Evolutionary conservation across 306 rosid genomes (phyloP), one percentile per base, ranked within the genome.

Genomic region (Acmispon strigosus): DNA sequence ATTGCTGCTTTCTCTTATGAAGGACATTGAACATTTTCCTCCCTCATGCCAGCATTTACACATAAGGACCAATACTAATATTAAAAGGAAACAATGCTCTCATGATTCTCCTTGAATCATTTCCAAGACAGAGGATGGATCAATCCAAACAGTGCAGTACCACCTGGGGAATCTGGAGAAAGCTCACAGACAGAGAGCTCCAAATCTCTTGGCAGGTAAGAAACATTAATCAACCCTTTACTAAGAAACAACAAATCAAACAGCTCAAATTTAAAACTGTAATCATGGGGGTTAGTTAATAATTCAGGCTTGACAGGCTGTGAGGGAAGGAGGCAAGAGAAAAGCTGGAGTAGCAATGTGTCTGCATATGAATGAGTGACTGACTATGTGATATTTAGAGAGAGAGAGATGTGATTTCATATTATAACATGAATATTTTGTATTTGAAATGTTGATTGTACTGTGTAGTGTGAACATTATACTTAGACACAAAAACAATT

Each of bases 221-320:
- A 77, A 80, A 16, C 73, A 70, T 65, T 32, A 32, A 32, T 80
- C 78, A 76, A 71, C 63, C 50, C 66, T 66, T 59, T 70, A 53
- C 71, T 76, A 69, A 71, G 86, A 85, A 81, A 83, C 82, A 80
- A 83, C 62, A 82, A 80, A 76, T 78, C 68, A 77, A 77, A 53
- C 61, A 43, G 24, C 73, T 72, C 66, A 63, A 61, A 59, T 5
- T 65, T 57, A 72, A 76, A 77, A 77, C 54, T 77, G 36, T 51
- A 85, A 76, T 75, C 70, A 68, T 75, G 70, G 61, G 61, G 76
- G 66, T 77, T 90, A 83, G 66, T 77, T 90, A 83, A 89, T 89
- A 80, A 92, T 88, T 90, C 84, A 78, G 81, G 77, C 63, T 77
- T 86, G 96, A 88, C 96, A 90, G 98, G 82, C 96, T 92, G 98